Evolutionary conservation across 2,329 filamentous ascomycete species (phyloP).

Genomic region (Cordyceps tenuipes): DNA sequence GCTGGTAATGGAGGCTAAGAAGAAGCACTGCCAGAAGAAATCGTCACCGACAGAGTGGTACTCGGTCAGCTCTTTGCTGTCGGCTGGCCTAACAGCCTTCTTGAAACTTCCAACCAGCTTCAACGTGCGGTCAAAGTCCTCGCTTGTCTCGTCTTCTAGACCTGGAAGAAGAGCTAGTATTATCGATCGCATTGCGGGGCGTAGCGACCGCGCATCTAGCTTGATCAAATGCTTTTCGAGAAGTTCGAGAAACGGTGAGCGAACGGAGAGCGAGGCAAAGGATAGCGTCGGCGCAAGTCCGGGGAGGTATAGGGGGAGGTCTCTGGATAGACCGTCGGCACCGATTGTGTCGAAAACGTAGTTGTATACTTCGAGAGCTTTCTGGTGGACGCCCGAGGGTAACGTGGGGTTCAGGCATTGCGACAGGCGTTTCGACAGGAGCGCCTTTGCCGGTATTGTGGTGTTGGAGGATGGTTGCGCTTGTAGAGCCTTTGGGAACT

Average conservation of each 20-base stretch:
- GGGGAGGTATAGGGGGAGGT: conserved; percentile 81
- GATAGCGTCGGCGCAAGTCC: conserved; percentile 83
- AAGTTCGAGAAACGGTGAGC: conserved; percentile 75
- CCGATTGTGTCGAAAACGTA: conserved; percentile 85
- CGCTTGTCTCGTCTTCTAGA: conserved; percentile 90
- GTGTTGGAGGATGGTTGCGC: conserved; percentile 65
- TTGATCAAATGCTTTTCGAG: conserved; percentile 72
- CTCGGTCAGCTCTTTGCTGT: conserved; percentile 40
- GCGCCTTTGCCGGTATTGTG: conserved; percentile 70
- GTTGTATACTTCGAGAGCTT: conserved; percentile 86
- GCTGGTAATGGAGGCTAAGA: conserved; percentile 86
- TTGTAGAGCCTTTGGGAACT: conserved; percentile 64
- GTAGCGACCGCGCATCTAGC: conserved; percentile 60
- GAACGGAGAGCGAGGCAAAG: conserved; percentile 87
- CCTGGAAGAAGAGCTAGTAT: conserved; percentile 85
- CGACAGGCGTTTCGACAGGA: conserved; percentile 81
- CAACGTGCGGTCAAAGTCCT: conserved; percentile 88
- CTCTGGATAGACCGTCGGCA: conserved; percentile 67
- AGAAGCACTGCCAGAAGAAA: conserved; percentile 98
- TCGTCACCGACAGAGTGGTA: conserved; percentile 59
- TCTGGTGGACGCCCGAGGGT: conserved; percentile 95
- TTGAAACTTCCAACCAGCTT: conserved; percentile 73
- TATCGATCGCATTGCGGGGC: conserved; percentile 84
- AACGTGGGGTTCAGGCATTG: conserved; percentile 92
- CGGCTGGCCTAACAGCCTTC: conserved; percentile 49